Evolutionary conservation across 768 basidiomycete genomes (phyloP), one percentile per base, ranked within the genome.

Genomic region (Trametes meyenii): DNA sequence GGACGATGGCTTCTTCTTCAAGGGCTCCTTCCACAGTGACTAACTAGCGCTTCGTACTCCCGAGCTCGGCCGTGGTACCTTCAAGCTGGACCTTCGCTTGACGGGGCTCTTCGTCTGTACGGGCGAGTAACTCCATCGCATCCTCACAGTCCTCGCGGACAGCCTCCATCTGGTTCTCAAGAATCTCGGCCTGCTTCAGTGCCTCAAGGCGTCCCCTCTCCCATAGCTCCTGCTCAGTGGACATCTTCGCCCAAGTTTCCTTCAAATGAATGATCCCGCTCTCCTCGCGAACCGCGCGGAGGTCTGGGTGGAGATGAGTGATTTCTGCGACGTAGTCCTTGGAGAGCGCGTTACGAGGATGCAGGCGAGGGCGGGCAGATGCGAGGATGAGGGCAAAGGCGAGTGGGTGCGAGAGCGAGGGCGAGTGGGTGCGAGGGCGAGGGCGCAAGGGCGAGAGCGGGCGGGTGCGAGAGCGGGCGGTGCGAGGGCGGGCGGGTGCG

Each of bases 321-420:
- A 98, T 97, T 74, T 98, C 97, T 12, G 82, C 85, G 40, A 96
- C 83, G 67, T 96, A 98, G 73, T 98, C 96, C 73, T 95, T 95
- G 49, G 98, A 77, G 50, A 98, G 85, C 0, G 93, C 86, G 62
- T 94, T 92, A 48, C 94, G 88, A n/a, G n/a, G n/a, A n/a, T n/a
- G n/a, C n/a, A n/a, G n/a, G n/a, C n/a, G n/a, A n/a, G n/a, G n/a
- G n/a, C n/a, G n/a, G n/a, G n/a, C n/a, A n/a, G n/a, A n/a, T n/a
- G n/a, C n/a, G n/a, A n/a, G n/a, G n/a, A n/a, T n/a, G n/a, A n/a
- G n/a, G n/a, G n/a, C n/a, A n/a, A n/a, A n/a, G n/a, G n/a, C n/a
- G n/a, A n/a, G n/a, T n/a, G n/a, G n/a, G n/a, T n/a, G n/a, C n/a
- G n/a, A n/a, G n/a, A n/a, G n/a, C n/a, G n/a, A n/a, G n/a, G n/a